Percentiles rank a stretch among this genome's conserved stretches.
Conservation (phyloP, 495 filamentous ascomycete species). For the Penicillium subrubescens region DNA sequence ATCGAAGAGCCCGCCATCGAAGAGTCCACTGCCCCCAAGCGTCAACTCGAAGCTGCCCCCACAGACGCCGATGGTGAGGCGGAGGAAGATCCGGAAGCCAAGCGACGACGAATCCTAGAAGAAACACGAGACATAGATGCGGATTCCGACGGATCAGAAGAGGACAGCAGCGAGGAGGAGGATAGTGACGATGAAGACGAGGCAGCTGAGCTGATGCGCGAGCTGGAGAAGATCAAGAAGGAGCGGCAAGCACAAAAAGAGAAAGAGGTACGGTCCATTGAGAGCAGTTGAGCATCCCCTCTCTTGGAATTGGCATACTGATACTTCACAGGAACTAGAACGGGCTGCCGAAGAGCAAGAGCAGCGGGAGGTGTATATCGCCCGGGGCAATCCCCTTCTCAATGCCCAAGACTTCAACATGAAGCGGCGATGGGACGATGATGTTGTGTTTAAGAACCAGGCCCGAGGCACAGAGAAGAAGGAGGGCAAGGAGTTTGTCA, state of each 20-base stretch:
- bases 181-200: slow-evolving; percentile 79
- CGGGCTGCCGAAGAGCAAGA: slow-evolving; percentile 77
- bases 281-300: neutral
- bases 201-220: slow-evolving; percentile 84
- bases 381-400: slow-evolving; percentile 87
- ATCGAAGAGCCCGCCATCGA: slow-evolving; percentile 41
- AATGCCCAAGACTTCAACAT: slow-evolving; percentile 62
- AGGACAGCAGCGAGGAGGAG: slow-evolving; percentile 74
- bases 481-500: slow-evolving; percentile 95
- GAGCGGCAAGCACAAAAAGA: slow-evolving; percentile 85
- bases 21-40: slow-evolving; percentile 56
- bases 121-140: slow-evolving; percentile 90
- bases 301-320: slow-evolving; percentile 3
- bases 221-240: slow-evolving; percentile 91
- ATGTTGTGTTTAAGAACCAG: slow-evolving; percentile 99
- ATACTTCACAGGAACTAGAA: slow-evolving; percentile 63
- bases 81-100: slow-evolving; percentile 71
- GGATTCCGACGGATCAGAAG: slow-evolving; percentile 72
- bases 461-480: slow-evolving; percentile 92
- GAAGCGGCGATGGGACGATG: slow-evolving; percentile 84
- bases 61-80: slow-evolving; percentile 32
- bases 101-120: slow-evolving; percentile 83
- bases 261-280: slow-evolving; percentile 59
- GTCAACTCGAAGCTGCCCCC: slow-evolving; percentile 60
- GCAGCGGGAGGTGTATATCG: slow-evolving; percentile 83